phyloP scores from a whole-genome alignment of 176 grass and related monocot species.

The Cocos nucifera region DNA sequence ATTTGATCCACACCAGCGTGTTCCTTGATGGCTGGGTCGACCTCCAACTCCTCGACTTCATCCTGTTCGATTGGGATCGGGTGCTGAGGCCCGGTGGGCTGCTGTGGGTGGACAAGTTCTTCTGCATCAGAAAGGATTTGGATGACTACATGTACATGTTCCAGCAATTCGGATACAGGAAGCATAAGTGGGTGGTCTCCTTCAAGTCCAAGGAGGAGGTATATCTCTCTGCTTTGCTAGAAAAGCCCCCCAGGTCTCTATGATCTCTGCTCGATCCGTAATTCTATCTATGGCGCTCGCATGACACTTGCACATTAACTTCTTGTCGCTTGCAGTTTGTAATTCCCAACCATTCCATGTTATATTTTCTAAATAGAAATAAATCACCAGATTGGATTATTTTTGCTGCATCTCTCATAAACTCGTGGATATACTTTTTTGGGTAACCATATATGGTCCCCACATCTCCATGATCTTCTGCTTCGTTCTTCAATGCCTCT shows the following conservation, averaged over 20 bases:
- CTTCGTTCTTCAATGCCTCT: too few species aligned
- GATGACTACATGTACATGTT: conserved; percentile 99
- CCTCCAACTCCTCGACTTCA: conserved; percentile 78
- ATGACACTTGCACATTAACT: too few species aligned
- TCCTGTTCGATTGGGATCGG: conserved; percentile 94
- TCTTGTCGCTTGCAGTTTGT: too few species aligned
- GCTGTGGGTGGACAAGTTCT: conserved; percentile 88
- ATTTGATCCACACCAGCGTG: conserved; percentile 67
- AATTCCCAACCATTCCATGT: too few species aligned
- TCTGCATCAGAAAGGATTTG: conserved; percentile 58
- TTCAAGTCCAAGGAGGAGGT: conserved; percentile 97
- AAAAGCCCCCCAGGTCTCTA: conserved; percentile 61
- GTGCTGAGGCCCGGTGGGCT: conserved; percentile 73
- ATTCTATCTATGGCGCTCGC: neutral
- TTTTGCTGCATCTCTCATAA: too few species aligned
- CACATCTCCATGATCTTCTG: too few species aligned
- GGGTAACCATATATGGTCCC: too few species aligned
- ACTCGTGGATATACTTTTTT: too few species aligned
- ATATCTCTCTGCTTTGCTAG: conserved; percentile 74
- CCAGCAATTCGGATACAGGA: conserved; percentile 93
- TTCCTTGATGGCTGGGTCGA: conserved; percentile 72
- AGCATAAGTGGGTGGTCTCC: conserved; percentile 88
- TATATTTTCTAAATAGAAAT: too few species aligned
- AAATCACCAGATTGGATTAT: too few species aligned
- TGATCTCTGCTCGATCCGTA: neutral